Evolutionary conservation across 306 rosid species (phyloP), one percentile per base, ranked within the genome.

Genomic region (Quercus agrifolia): DNA sequence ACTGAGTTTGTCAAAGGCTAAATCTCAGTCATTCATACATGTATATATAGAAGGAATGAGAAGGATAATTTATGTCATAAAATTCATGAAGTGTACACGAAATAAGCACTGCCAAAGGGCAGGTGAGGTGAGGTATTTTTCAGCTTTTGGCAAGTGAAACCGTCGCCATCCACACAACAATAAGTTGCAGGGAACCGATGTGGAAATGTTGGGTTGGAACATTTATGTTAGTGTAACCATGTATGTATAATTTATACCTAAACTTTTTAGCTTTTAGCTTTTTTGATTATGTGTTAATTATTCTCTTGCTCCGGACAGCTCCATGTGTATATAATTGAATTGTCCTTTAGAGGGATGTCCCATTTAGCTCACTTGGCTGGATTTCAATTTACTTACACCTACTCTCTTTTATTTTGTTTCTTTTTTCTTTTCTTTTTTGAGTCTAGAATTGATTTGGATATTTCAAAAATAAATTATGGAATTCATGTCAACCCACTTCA

Each of bases 311-410:
- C 78, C 73, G 83, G 92, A 86, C 93, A 88, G 52, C 35, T 80
- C 74, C 93, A 91, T 88, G 97, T 88, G 93, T 89, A 38, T 56
- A 80, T 88, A 81, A 88, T 82, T 86, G 81, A 77, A 66, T 76
- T 80, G 85, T 79, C 77, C 41, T 78, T 54, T 30, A 55, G 67
- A 62, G 91, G 84, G 86, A 81, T 84, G 83, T 20, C 81, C 33
- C 70, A 77, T 71, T 73, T 55, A 68, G 54, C 31, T 66, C 51
- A 11, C 80, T 30, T 54, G 41, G 84, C 83, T 74, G 83, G 83
- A 80, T 18, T 44, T 85, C 78, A 61, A 73, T 54, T 77, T 84
- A 57, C 68, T 27, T 74, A 62, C 74, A 6, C 77, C 81, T 27
- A 17, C 71, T 56, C 73, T 41, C 13, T 27, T 44, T 73, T 76